Conservation (phyloP, 805 yeast genomes). For the Yamadazyma nakazawae region DNA sequence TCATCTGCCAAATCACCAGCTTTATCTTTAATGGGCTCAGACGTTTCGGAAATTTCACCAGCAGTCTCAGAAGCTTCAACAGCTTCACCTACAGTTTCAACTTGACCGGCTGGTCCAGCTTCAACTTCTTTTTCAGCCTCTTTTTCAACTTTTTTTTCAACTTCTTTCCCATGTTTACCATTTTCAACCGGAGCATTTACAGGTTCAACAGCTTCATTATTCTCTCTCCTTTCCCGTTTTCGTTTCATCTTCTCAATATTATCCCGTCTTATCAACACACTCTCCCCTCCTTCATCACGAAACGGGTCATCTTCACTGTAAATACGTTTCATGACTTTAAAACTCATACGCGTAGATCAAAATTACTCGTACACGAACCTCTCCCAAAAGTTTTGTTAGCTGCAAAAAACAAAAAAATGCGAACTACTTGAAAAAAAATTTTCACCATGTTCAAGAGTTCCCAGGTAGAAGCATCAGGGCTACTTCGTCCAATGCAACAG, state of each 20-base stretch:
- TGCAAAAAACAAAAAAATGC: neutral
- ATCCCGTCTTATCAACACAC: conserved; percentile 16
- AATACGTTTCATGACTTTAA: neutral
- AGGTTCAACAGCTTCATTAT: neutral
- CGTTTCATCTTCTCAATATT: conserved; percentile 13
- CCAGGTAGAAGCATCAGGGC: neutral
- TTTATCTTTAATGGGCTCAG: too few relatives aligned
- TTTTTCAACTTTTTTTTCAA: neutral
- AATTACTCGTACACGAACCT: neutral
- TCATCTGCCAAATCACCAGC: conserved; percentile 28
- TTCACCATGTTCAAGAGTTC: conserved; percentile 1
- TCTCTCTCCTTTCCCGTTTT: neutral
- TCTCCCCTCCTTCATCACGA: conserved; percentile 10
- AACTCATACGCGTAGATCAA: conserved; percentile 1
- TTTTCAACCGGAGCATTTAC: neutral
- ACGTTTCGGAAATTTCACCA: too few relatives aligned
- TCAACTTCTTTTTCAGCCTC: too few relatives aligned
- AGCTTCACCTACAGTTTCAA: too few relatives aligned
- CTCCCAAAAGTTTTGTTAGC: neutral
- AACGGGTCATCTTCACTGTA: conserved; percentile 18
- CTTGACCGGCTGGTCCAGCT: too few relatives aligned
- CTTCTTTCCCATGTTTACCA: neutral
- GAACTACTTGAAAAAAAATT: neutral
- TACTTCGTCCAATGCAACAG: conserved; percentile 4
- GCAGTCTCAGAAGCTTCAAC: too few relatives aligned